Conservation (phyloP, 2,329 filamentous ascomycete genomes). For the Alternaria atra region DNA sequence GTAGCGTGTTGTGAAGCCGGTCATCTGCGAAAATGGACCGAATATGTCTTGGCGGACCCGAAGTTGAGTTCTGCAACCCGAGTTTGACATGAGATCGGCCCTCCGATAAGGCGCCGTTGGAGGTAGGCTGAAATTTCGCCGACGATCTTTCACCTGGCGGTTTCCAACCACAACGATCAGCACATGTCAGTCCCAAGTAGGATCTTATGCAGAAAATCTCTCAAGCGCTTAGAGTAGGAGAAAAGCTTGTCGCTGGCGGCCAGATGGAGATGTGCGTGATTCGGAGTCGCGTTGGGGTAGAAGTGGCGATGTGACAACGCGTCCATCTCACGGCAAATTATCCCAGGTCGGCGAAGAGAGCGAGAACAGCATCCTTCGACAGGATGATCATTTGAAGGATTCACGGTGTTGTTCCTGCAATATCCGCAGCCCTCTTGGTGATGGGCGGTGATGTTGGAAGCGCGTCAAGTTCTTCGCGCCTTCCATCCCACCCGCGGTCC, state of each 20-base stretch:
- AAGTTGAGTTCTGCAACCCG: slow-evolving; percentile 14
- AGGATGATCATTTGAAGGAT: slow-evolving; percentile 4
- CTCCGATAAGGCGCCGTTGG: slow-evolving; percentile 30
- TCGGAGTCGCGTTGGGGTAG: slow-evolving; percentile 1
- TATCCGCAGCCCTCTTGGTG: slow-evolving; percentile 7
- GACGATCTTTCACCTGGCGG: slow-evolving; percentile 19
- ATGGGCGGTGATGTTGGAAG: not conserved
- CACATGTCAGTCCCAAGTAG: slow-evolving; percentile 13
- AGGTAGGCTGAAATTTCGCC: slow-evolving; percentile 16
- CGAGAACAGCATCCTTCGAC: slow-evolving; percentile 8
- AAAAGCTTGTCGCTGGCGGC: slow-evolving; percentile 5
- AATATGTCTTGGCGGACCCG: slow-evolving; percentile 17
- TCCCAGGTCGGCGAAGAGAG: slow-evolving; percentile 9
- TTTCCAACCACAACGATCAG: slow-evolving; percentile 22
- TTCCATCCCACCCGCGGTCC: not conserved
- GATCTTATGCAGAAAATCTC: slow-evolving; percentile 7
- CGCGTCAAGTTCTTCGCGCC: slow-evolving; percentile 1
- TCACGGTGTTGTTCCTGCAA: slow-evolving; percentile 10
- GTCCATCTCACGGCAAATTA: slow-evolving; percentile 10
- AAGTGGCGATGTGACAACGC: slow-evolving; percentile 16
- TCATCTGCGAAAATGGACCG: slow-evolving; percentile 16
- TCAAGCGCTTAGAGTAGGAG: slow-evolving; percentile 8
- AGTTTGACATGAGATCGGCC: slow-evolving; percentile 11
- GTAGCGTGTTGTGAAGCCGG: slow-evolving; percentile 3
- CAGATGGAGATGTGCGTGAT: slow-evolving; percentile 10